Percentiles rank a stretch among this genome's conserved stretches.
These are phyloP conservation scores for Rhytidiadelphus loreus DNA, from an alignment of 225 moss, liverwort and hornwort genomes.

Conservation along the genomic window DNA sequence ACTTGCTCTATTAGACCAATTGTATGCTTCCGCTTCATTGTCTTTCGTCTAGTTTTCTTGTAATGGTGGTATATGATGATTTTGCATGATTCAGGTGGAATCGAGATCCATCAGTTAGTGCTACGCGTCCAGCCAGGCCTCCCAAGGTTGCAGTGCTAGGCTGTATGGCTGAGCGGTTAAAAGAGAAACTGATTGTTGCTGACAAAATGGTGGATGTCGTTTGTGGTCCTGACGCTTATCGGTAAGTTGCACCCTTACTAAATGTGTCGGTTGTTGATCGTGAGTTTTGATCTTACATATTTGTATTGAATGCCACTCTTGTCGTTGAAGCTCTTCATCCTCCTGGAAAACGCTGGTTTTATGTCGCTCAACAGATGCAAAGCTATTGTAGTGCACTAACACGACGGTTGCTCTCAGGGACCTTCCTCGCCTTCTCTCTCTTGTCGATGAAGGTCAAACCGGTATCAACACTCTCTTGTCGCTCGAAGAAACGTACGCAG, in stretches of 20 bases:
- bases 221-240: conserved; percentile 93
- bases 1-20: neutral
- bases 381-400: neutral
- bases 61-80: neutral
- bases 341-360: neutral
- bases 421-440: conserved; percentile 82
- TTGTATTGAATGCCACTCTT: neutral
- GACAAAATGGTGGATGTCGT: conserved; percentile 99
- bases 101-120: conserved; percentile 40
- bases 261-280: neutral
- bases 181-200: conserved; percentile 75
- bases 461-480: conserved; percentile 95
- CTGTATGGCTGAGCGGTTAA: conserved; percentile 95
- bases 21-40: neutral
- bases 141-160: conserved; percentile 95
- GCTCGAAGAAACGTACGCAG: conserved; percentile 94
- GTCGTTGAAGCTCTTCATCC: neutral
- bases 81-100: conserved; percentile 50
- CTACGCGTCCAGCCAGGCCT: conserved; percentile 44
- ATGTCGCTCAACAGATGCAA: neutral
- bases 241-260: conserved; percentile 5
- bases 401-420: conserved; percentile 40
- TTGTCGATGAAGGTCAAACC: conserved; percentile 87
- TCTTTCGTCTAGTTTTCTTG: neutral
- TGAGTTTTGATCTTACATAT: neutral